phyloP scores from a whole-genome alignment of 345 rosid genomes.

The Hypericum androsaemum region DNA sequence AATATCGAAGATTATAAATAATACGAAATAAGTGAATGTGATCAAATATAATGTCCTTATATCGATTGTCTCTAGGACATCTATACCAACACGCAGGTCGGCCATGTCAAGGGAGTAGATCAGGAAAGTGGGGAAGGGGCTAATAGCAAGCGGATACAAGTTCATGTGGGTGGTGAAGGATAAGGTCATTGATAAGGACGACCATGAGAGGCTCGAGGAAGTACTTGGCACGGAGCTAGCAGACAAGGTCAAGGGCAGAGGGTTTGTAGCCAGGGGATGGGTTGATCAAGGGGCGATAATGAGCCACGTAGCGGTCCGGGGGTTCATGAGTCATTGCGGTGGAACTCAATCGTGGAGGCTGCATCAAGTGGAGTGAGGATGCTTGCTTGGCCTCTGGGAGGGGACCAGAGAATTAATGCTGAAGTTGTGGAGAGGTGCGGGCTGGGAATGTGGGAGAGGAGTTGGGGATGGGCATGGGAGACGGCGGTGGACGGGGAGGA shows the following conservation, averaged over 20 bases:
- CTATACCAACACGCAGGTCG: too few species aligned
- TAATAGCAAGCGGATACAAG: background rate
- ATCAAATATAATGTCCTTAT: too few species aligned
- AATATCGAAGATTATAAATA: too few species aligned
- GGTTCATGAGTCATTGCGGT: background rate
- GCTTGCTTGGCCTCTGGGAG: background rate
- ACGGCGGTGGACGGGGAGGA: background rate
- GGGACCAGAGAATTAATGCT: background rate
- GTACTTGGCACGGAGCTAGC: background rate
- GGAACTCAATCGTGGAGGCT: background rate
- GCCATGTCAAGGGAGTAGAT: background rate
- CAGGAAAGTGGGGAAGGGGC: background rate
- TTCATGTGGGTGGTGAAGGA: slow-evolving; percentile 1
- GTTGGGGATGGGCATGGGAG: background rate
- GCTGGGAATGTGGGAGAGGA: background rate
- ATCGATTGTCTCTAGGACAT: too few species aligned
- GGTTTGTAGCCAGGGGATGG: background rate
- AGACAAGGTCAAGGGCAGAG: background rate
- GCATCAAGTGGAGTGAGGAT: background rate
- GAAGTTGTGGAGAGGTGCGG: background rate
- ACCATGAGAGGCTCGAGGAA: background rate
- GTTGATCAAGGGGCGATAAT: background rate
- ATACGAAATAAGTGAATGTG: too few species aligned
- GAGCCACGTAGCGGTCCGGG: background rate
- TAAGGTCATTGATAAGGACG: background rate